phyloP scores from a whole-genome alignment of 805 yeast genomes.

The Candida sanyiensis region DNA sequence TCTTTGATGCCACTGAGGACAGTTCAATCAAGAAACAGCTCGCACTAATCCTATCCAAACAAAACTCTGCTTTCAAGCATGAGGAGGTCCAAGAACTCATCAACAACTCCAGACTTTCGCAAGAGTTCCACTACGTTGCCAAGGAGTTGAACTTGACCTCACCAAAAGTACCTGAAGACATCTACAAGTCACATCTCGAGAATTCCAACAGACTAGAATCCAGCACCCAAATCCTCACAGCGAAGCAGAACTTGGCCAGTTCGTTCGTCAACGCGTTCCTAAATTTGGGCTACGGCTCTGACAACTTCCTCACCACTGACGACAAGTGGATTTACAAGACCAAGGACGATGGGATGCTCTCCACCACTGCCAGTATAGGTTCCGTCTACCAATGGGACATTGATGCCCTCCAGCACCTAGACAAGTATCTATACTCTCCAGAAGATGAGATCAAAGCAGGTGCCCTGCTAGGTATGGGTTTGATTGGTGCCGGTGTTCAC shows the following conservation, averaged over 20 bases:
- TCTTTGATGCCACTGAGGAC: slow-evolving; percentile 78
- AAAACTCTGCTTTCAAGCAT: slow-evolving; percentile 72
- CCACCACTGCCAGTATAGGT: slow-evolving; percentile 90
- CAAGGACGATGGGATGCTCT: slow-evolving; percentile 83
- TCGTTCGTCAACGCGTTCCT: slow-evolving; percentile 90
- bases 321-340: slow-evolving; percentile 90
- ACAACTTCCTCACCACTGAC: slow-evolving; percentile 70
- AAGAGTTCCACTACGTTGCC: slow-evolving; percentile 72
- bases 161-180: slow-evolving; percentile 92
- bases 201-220: slow-evolving; percentile 43
- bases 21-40: slow-evolving; percentile 76
- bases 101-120: slow-evolving; percentile 71
- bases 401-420: slow-evolving; percentile 85
- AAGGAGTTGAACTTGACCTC: slow-evolving; percentile 84
- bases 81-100: slow-evolving; percentile 79
- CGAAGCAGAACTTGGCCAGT: slow-evolving; percentile 91
- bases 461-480: slow-evolving; percentile 91
- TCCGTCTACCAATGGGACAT: slow-evolving; percentile 88
- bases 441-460: slow-evolving; percentile 93
- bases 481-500: slow-evolving; percentile 86
- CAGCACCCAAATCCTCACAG: slow-evolving; percentile 59
- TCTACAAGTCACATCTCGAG: slow-evolving; percentile 87
- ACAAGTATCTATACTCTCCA: slow-evolving; percentile 78
- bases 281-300: slow-evolving; percentile 87
- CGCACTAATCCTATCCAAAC: slow-evolving; percentile 83